Base-by-base conservation (phyloP, 1,139 yeast genomes). In the Geotrichum bryndzae region DNA sequence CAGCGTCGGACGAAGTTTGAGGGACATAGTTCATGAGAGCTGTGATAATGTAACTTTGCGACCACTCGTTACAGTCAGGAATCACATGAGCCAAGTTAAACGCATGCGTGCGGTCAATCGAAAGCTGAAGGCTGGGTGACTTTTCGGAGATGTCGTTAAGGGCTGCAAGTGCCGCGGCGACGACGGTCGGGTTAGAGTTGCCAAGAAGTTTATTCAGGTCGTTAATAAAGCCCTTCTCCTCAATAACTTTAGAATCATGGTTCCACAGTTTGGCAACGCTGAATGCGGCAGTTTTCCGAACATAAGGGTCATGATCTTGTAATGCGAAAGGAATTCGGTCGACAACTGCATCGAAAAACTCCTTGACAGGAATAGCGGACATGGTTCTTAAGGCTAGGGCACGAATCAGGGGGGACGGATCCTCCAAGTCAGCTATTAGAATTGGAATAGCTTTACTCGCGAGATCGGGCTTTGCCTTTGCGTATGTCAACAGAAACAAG, bases 1-100 rank as follows among this genome's bases (percentile, higher is more conserved):
- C 76, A 0, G 96, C 92, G 56, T 87, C 95, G 1, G 79, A 79
- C 23, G 83, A 78, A 0, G 82, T 78, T 65, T 85, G 84, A 0
- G 98, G 97, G 0, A 87, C 87, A 72, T 82, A 90, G 23, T 84
- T 78, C 80, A 85, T 80, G 56, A 92, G 73, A 0, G 94, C 82
- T 61, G 85, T 84, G 61, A 92, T 76, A n/a, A 90, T 79, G 62
- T 86, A 82, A 0, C 84, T 80, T 70, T 87, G 96, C 59, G 86
- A 82, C 96, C 97, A 91, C 60, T 91, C 97, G 66, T 87, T 86
- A 60, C 87, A 80, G 62, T 78, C 82, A 1, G 79, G 74, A 53
- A 88, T 73, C 59, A 78, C 75, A 5, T 77, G 74, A 1, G 85
- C 79, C 31, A 89, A 75, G 48, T 79, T 78, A 54, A 80, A 68